These are phyloP conservation scores for Mycena chlorophos DNA, from an alignment of 768 basidiomycete genomes.

Conservation along the genomic window DNA sequence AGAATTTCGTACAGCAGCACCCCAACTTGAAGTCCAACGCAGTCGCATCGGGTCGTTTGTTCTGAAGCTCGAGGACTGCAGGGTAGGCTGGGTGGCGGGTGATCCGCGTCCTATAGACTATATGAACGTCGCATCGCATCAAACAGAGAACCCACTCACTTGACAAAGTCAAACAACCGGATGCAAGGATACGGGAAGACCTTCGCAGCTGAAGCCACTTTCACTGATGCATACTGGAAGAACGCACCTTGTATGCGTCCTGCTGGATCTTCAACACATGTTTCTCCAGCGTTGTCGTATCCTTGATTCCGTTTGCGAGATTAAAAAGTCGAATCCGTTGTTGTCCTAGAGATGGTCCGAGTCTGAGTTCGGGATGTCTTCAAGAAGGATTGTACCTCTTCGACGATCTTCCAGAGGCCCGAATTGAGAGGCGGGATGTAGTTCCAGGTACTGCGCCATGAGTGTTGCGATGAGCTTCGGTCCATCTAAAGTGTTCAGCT, in stretches of 20 bases:
- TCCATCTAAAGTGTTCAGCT: no score
- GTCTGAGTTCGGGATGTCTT: not conserved
- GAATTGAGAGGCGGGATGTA: not conserved
- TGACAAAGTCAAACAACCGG: constrained; percentile 35
- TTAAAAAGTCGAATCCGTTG: constrained; percentile 21
- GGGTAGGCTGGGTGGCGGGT: constrained; percentile 24
- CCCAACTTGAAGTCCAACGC: constrained; percentile 31
- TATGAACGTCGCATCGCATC: not conserved
- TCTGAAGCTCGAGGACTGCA: constrained; percentile 18
- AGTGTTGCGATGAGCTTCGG: no score
- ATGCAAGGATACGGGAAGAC: constrained; percentile 42
- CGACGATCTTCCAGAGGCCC: no score
- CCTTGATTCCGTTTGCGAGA: constrained; percentile 23
- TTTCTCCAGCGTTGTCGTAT: constrained; percentile 22
- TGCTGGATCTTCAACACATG: constrained; percentile 20
- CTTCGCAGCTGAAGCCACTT: constrained; percentile 19
- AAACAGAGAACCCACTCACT: constrained; percentile 19
- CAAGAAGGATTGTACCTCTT: no score
- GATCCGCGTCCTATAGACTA: constrained; percentile 22
- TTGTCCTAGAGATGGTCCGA: not conserved
- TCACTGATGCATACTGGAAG: not conserved
- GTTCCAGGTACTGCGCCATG: no score
- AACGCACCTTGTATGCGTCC: constrained; percentile 22
- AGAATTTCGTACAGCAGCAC: constrained; percentile 27
- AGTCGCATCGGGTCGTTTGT: constrained; percentile 22